Base-by-base conservation (phyloP, 257 asterid species). In the Solanum appendiculatum region DNA sequence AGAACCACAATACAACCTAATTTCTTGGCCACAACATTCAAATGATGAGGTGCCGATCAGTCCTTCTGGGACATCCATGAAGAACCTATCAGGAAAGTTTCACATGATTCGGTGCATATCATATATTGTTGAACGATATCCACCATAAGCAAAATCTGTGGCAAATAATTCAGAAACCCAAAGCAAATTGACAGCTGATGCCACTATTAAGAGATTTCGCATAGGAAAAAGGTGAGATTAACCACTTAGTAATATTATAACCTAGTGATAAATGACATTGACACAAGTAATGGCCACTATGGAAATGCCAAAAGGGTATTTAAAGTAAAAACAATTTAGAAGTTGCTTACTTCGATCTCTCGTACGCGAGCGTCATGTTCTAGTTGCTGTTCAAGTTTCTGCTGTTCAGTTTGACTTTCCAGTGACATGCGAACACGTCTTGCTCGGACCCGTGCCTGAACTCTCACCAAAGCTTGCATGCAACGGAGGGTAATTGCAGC, bases 361-460 rank as follows among this genome's bases (percentile, higher is more conserved):
- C 94, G 94, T 84, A 95, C 97, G 87, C 82, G 98, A 87, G 96
- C 93, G 82, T 94, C 98, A 5, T 93, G 93, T 87, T 97, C 99
- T 86, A 90, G 89, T 88, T 94, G 96, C 78, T 93, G 95, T 58
- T 93, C 95, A 92, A 92, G 93, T 88, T 93, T 96, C 87, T 95
- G 98, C 86, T 93, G 94, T 51, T 48, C 91, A 5, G 98, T 92
- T 91, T 97, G 95, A 87, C 89, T 94, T 91, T 97, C 99, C 88
- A 97, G 90, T 78, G 98, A 92, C 93, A 96, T 92, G 42, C 98
- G 96, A 88, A 97, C 99, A 75, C 97, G 98, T 92, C 98, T 94
- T 25, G 99, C 99, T 87, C 98, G 97, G 40, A 97, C 98, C 80
- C 99, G 99, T 75, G 99, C 99, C 94, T 96, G 99, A 85, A 96